These are phyloP conservation scores for Mucor ambiguus DNA, from an alignment of 371 early-diverging fungal species.

Conservation along the genomic window DNA sequence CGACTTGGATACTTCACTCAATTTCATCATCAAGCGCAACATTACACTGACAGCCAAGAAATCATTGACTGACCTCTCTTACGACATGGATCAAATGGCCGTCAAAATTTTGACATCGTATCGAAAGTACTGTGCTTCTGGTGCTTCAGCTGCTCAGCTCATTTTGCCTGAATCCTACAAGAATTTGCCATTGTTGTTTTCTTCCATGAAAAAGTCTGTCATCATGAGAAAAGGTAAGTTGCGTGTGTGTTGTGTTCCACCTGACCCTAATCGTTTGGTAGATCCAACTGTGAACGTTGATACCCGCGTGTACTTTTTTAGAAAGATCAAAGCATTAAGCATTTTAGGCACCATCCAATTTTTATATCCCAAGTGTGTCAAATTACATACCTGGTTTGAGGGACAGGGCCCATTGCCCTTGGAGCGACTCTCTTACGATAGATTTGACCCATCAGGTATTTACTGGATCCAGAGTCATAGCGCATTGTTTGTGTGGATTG, in stretches of 20 bases:
- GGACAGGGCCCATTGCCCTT: slow-evolving; percentile 30
- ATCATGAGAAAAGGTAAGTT: slow-evolving; percentile 69
- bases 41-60: slow-evolving; percentile 65
- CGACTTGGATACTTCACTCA: slow-evolving; percentile 91
- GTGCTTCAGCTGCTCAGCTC: slow-evolving; percentile 86
- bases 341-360: slow-evolving; percentile 70
- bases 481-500: slow-evolving; percentile 40
- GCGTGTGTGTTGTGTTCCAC: background rate
- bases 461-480: slow-evolving; percentile 58
- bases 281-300: slow-evolving; percentile 67
- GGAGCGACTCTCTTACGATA: slow-evolving; percentile 77
- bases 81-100: slow-evolving; percentile 78
- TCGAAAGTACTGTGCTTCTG: slow-evolving; percentile 84
- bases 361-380: slow-evolving; percentile 85
- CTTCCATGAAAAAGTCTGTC: slow-evolving; percentile 79
- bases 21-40: slow-evolving; percentile 79
- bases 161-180: slow-evolving; percentile 94
- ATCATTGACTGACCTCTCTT: slow-evolving; percentile 74
- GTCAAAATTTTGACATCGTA: slow-evolving; percentile 86
- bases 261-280: slow-evolving; percentile 16
- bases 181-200: slow-evolving; percentile 79
- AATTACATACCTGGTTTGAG: slow-evolving; percentile 23
- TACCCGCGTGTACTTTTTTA: slow-evolving; percentile 77
- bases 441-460: slow-evolving; percentile 71
- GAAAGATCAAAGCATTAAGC: slow-evolving; percentile 70